Evolutionary conservation across 78 protist species (phyloP).

Genomic region (Dictyostelium purpureum): DNA sequence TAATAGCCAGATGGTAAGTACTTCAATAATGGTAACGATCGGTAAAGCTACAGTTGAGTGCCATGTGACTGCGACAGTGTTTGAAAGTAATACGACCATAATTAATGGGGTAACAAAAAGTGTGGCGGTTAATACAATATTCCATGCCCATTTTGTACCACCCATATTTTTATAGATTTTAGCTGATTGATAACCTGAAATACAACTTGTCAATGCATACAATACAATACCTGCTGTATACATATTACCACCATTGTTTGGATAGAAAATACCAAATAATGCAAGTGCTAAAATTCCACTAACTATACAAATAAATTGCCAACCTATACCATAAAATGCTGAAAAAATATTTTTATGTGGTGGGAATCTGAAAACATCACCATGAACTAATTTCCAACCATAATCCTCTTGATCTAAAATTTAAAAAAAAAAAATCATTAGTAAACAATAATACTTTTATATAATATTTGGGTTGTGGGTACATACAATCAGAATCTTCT

Average conservation of each 20-base stretch:
- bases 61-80: constrained; percentile 90
- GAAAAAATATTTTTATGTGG: constrained; percentile 82
- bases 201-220: constrained; percentile 92
- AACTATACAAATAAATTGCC: constrained; percentile 91
- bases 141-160: constrained; percentile 95
- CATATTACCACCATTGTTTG: constrained; percentile 93
- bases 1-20: constrained; percentile 86
- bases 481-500: constrained; percentile 80
- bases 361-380: constrained; percentile 99
- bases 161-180: constrained; percentile 85
- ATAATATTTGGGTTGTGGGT: not conserved
- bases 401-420: constrained; percentile 91
- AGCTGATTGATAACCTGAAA: constrained; percentile 86
- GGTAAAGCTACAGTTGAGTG: constrained; percentile 95
- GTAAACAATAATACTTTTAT: not conserved
- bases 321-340: constrained; percentile 93
- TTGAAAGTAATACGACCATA: constrained; percentile 87
- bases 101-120: constrained; percentile 90
- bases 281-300: constrained; percentile 84
- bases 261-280: constrained; percentile 91
- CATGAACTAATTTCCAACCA: constrained; percentile 99
- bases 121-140: constrained; percentile 90
- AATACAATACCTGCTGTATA: constrained; percentile 92
- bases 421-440: not conserved
- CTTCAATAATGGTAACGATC: constrained; percentile 83